Base-by-base conservation (phyloP, 345 rosid species). In the Eucalyptus albens region DNA sequence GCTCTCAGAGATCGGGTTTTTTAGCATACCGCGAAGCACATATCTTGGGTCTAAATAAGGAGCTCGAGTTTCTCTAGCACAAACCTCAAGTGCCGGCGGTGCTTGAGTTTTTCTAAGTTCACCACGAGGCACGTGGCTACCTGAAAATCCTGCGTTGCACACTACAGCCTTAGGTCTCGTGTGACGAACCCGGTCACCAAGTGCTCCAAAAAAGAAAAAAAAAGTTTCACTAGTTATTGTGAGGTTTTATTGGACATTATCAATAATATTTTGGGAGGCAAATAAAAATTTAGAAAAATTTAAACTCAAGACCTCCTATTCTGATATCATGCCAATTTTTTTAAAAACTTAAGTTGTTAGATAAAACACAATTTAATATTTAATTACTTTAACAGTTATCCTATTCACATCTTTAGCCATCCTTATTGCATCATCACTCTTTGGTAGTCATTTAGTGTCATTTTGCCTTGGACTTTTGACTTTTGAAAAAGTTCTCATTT, bases 311-410 rank as follows among this genome's bases (percentile, higher is more conserved):
- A 56, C 13, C 1, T 56, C 27, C 0, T 8, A 56, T 21, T 56
- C 0, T 8, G 0, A 22, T 56, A 56, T 56, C 27, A 56, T 4
- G 0, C 0, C 62, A 56, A 56, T 56, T 56, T 0, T 22, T 56
- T 7, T 22, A 24, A 24, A 56, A 56, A 10, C 13, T 56, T 53
- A 53, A 8, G 0, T 9, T 9, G 3, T 56, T 56, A 9, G 6
- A 10, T 56, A 0, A 24, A 56, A 22, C 0, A 10, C 0, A 0
- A 5, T 56, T 22, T 56, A 4, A 0, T 56, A 24, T 56, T 56
- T 56, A 22, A 56, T 56, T 9, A 56, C 29, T 56, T 56, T 56
- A 24, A 9, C 0, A 56, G 6, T 56, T 27, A 27, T 60, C 69
- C 1, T 60, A 6, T 27, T 27, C 2, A 60, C 4, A 29, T 60